Evolutionary conservation across 331 rosid genomes (phyloP), one percentile per base, ranked within the genome.

Genomic region (Spiraea crenata): DNA sequence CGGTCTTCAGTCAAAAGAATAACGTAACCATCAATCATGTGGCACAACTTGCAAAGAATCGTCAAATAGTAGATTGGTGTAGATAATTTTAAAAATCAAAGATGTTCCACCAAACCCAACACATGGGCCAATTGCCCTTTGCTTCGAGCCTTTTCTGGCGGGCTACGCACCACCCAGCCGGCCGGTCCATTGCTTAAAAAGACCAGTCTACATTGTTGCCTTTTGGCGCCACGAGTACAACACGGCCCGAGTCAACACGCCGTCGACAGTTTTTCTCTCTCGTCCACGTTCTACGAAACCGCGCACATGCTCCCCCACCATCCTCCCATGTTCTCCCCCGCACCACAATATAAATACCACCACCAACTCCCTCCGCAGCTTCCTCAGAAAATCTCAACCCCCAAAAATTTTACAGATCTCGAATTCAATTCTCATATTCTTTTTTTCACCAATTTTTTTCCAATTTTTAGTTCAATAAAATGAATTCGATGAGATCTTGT

Each of bases 211-310:
- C 17, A 31, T 49, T 17, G 16, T 41, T 3, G 8, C 14, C 31
- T 8, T 39, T 10, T 61, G 44, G 11, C 31, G 31, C 31, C 31
- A 25, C 31, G 31, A 35, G 16, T 6, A n/a, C 0, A 5, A 16
- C 11, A n/a, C 34, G 5, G 57, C 65, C 59, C 41, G 71, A 61
- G 79, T 76, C 79, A 62, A 74, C 7, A 9, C 70, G 85, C 80
- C 74, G 85, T 85, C 87, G 19, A 66, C 59, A n/a, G n/a, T n/a
- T 19, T 25, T 39, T 9, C 50, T 1, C 44, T 13, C 4, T 58
- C 60, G 2, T 62, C 7, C 45, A 11, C 67, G 38, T 78, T 84
- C 82, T 13, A 52, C 19, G 87, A 84, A 79, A 50, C 62, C 67
- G 51, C 83, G 4, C 10, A 37, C 16, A 64, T 60, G 67, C 15